These are phyloP conservation scores for Microdochium bolleyi DNA, from an alignment of 2,329 filamentous ascomycete genomes.

Conservation along the genomic window DNA sequence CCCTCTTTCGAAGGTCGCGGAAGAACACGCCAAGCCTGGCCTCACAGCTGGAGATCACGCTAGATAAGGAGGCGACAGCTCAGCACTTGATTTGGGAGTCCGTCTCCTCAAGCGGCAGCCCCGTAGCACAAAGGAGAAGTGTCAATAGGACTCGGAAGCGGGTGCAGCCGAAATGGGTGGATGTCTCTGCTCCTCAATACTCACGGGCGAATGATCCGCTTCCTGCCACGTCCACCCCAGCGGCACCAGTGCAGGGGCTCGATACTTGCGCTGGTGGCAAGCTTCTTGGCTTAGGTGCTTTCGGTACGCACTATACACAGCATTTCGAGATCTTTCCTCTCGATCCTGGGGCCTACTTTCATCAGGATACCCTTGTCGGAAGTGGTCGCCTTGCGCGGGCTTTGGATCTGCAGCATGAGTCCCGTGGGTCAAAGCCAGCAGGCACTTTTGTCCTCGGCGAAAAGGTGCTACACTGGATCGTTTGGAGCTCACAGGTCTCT, in stretches of 20 bases:
- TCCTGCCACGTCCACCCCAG: conserved; percentile 15
- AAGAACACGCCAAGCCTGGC: conserved; percentile 8
- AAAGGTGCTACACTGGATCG: conserved; percentile 42
- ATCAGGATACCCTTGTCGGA: conserved; percentile 50
- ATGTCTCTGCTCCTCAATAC: conserved; percentile 44
- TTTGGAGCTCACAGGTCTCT: conserved; percentile 49
- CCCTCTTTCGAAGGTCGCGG: conserved; percentile 36
- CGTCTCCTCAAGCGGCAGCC: not conserved
- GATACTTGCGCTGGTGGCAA: conserved; percentile 21
- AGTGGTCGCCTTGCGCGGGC: conserved; percentile 38
- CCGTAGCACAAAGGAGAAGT: not conserved
- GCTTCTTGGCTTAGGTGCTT: conserved; percentile 48
- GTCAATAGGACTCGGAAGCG: conserved; percentile 29
- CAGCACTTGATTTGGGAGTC: not conserved
- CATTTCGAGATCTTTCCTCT: conserved; percentile 58
- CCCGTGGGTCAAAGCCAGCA: conserved; percentile 5
- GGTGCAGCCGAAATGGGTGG: conserved; percentile 32
- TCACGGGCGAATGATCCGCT: conserved; percentile 45
- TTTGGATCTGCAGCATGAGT: conserved; percentile 4
- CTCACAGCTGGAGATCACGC: not conserved
- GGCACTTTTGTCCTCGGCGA: conserved; percentile 37
- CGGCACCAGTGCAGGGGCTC: conserved; percentile 9
- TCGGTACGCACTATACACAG: conserved; percentile 52
- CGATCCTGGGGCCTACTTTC: conserved; percentile 47
- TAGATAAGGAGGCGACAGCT: not conserved